These are phyloP conservation scores for Chionographis japonica DNA, from an alignment of 106 monocot genomes.

Conservation along the genomic window DNA sequence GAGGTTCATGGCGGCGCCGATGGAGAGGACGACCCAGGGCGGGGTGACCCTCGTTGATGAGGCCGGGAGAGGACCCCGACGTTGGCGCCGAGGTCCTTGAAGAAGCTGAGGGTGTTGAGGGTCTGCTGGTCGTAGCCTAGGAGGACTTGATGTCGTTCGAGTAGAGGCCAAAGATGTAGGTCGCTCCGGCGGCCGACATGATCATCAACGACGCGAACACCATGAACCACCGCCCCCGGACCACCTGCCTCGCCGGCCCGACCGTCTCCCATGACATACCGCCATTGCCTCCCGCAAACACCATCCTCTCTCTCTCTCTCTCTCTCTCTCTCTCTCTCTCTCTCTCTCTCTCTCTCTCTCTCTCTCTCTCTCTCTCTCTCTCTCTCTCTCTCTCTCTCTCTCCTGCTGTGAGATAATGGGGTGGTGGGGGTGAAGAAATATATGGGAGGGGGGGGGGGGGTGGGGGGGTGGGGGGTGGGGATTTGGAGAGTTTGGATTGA, in stretches of 20 bases:
- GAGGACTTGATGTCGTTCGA: slow-evolving; percentile 38
- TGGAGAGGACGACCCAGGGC: slow-evolving; percentile 14
- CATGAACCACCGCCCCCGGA: slow-evolving; percentile 41
- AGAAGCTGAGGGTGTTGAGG: slow-evolving; percentile 40
- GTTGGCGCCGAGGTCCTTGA: slow-evolving; percentile 23
- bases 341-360: too few species aligned
- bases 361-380: too few species aligned
- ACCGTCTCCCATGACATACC: slow-evolving; percentile 9
- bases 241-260: slow-evolving; percentile 1
- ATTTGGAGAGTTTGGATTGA: too few species aligned
- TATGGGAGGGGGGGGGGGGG: not conserved
- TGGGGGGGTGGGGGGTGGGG: not conserved
- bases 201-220: slow-evolving; percentile 33
- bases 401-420: not conserved
- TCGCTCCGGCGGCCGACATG: slow-evolving; percentile 42
- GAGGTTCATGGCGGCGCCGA: slow-evolving; percentile 18
- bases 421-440: not conserved
- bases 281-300: not conserved
- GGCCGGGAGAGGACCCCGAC: slow-evolving; percentile 13
- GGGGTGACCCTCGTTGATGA: slow-evolving; percentile 19
- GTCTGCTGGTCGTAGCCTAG: slow-evolving; percentile 35
- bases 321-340: too few species aligned
- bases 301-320: not conserved
- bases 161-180: slow-evolving; percentile 43
- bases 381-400: too few species aligned